Evolutionary conservation across 495 filamentous ascomycete species (phyloP).

Genomic region (Penicillium samsonianum): DNA sequence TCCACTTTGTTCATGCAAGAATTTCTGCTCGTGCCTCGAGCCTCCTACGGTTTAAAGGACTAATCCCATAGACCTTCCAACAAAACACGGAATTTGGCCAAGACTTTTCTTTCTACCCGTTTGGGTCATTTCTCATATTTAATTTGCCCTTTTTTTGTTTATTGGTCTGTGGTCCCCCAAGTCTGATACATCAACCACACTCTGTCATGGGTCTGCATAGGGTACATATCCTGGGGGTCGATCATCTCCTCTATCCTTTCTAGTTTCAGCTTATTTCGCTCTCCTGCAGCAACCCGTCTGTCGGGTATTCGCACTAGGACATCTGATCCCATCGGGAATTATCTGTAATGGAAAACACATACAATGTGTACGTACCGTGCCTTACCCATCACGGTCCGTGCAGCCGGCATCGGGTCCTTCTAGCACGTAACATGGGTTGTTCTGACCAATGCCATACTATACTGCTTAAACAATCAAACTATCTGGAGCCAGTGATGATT

Average conservation of each 20-base stretch:
- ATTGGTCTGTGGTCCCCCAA: constrained; percentile 38
- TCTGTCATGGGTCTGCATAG: constrained; percentile 43
- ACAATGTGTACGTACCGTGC: constrained; percentile 13
- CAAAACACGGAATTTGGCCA: constrained; percentile 18
- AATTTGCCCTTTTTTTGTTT: constrained; percentile 15
- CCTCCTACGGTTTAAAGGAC: constrained; percentile 14
- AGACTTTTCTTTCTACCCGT: constrained; percentile 21
- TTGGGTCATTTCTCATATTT: constrained; percentile 14
- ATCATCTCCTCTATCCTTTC: constrained; percentile 40
- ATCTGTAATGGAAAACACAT: constrained; percentile 34
- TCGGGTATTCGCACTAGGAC: constrained; percentile 42
- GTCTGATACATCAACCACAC: constrained; percentile 37
- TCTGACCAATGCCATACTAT: constrained; percentile 37
- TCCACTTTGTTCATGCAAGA: constrained; percentile 33
- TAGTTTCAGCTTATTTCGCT: constrained; percentile 47
- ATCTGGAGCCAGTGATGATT: constrained; percentile 26
- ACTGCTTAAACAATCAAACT: constrained; percentile 36
- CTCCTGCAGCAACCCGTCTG: constrained; percentile 43
- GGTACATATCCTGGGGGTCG: constrained; percentile 33
- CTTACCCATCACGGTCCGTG: constrained; percentile 32
- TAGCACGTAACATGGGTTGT: constrained; percentile 37
- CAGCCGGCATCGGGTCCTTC: constrained; percentile 29
- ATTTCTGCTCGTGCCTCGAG: constrained; percentile 33
- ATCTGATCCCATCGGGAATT: constrained; percentile 38
- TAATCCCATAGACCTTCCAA: constrained; percentile 32